Evolutionary conservation across 2,329 filamentous ascomycete genomes (phyloP), one percentile per base, ranked within the genome.

Genomic region (Metarhizium humberi): DNA sequence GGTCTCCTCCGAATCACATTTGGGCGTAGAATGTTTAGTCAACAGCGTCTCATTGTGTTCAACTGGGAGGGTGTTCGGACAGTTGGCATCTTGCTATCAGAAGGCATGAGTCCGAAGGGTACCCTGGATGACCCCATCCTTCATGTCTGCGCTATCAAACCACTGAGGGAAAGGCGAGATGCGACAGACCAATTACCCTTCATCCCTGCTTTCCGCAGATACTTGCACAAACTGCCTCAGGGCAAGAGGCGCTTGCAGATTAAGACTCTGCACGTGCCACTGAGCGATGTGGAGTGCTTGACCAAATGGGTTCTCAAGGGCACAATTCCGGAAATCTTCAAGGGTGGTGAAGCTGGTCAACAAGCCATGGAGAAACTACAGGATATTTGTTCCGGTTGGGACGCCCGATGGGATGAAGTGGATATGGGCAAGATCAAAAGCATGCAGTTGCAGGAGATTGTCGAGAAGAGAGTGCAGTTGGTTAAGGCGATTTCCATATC

Each of bases 141-240:
- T 14, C 87, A 90, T 62, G 81, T 96, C 2, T 79, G 94, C 48
- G 90, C 94, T 64, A 84, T 96, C 59, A 85, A 80, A 58, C 80
- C 85, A 1, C 75, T 83, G 43, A 79, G 87, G 55, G 79, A 84
- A 55, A 81, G 83, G 55, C 82, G 90, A 42, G 85, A 92, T 63
- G 82, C 88, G 16, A 89, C 86, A n/a, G 92, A 97, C 65, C 77
- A 95, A 40, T 76, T 99, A 11, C 92, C 94, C 0, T 97, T 92
- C 65, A 72, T 95, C 2, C 81, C 87, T 4, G 73, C 75, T 0
- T 90, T 94, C 67, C 80, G 88, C 14, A 76, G 78, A 46, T 75
- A 85, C 49, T 83, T 95, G 61, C 80, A 85, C 11, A 75, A 80
- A 13, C 69, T 95, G 0, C 87, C 90, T 1, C 81, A 84, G 53